A percentile compares a stretch with the other conserved stretches of the same genome.
These are phyloP conservation scores for Salix caprea DNA, from an alignment of 345 rosid species.

Conservation along the genomic window DNA sequence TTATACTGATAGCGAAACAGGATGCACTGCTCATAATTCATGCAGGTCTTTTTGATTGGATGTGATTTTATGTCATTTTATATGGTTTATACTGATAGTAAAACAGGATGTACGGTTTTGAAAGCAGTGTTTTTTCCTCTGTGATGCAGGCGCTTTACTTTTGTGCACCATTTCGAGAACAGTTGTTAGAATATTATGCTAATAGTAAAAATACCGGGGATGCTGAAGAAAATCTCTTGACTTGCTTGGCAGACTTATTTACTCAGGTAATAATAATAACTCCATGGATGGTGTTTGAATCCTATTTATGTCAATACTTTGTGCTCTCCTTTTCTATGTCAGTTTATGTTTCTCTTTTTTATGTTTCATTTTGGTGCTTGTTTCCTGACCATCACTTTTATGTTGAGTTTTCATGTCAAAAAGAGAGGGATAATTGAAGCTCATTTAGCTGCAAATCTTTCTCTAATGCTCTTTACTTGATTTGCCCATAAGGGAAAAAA, in stretches of 20 bases:
- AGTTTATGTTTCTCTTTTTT: neutral
- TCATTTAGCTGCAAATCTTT: neutral
- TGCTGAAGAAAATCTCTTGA: slow-evolving; percentile 92
- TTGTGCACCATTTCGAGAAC: slow-evolving; percentile 98
- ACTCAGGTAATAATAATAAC: slow-evolving; percentile 56
- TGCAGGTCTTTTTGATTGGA: neutral
- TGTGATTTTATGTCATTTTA: neutral
- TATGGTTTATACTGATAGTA: neutral
- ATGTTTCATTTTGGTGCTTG: neutral
- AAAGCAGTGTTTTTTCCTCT: neutral
- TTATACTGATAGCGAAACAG: neutral
- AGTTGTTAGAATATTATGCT: slow-evolving; percentile 86
- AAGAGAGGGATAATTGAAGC: neutral
- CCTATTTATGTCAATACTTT: neutral
- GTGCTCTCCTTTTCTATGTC: neutral
- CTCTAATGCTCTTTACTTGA: neutral
- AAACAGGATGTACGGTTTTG: neutral
- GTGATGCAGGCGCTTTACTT: slow-evolving; percentile 81
- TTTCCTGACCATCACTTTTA: neutral
- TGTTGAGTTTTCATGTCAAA: neutral
- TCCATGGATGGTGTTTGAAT: neutral
- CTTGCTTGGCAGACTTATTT: slow-evolving; percentile 93
- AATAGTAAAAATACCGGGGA: slow-evolving; percentile 65
- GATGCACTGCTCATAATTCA: neutral
- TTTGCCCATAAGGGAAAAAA: neutral